Base-by-base conservation (phyloP, 441 rosid genomes). In the Eutrema salsugineum region DNA sequence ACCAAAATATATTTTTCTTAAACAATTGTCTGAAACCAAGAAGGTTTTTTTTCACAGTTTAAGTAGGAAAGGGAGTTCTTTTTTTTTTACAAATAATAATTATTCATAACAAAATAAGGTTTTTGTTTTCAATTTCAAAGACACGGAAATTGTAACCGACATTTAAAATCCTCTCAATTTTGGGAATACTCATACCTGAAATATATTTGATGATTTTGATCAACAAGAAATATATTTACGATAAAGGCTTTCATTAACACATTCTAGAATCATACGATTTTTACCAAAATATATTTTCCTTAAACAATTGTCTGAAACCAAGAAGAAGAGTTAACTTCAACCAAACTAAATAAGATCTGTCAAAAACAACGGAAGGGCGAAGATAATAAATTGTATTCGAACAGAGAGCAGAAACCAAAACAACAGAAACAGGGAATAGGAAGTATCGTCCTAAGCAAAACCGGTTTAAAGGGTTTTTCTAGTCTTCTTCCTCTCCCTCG, bases 401-500 rank as follows among this genome's bases (percentile, higher is more conserved):
- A 39, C 11, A 50, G 17, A n/a, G 16, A 53, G 66, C 19, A 66
- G 27, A 42, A 60, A 35, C 69, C 20, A 72, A 66, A 69, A 47
- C 58, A 50, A 36, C 33, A 20, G 44, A 6, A 57, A 53, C 44
- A 51, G 6, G 20, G 43, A 39, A 72, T n/a, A 53, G 20, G 57
- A 36, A 36, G 57, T 14, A 59, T 24, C 33, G 12, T 12, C 61
- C 48, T 57, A 61, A 54, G 38, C 73, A 14, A 60, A 75, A 38
- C 30, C 19, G 28, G 68, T 4, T n/a, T n/a, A n/a, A n/a, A 11
- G 8, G 40, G 19, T 3, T 30, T 30, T 30, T 69, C 75, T 70
- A 87, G 19, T 64, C 94, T 83, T 90, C 94, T 49, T 92, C 94
- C 68, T 92, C 94, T 4, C 79, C 93, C 58, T 88, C 94, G 58